phyloP scores from a whole-genome alignment of 225 moss, liverwort and hornwort genomes.

The Lunularia cruciata region DNA sequence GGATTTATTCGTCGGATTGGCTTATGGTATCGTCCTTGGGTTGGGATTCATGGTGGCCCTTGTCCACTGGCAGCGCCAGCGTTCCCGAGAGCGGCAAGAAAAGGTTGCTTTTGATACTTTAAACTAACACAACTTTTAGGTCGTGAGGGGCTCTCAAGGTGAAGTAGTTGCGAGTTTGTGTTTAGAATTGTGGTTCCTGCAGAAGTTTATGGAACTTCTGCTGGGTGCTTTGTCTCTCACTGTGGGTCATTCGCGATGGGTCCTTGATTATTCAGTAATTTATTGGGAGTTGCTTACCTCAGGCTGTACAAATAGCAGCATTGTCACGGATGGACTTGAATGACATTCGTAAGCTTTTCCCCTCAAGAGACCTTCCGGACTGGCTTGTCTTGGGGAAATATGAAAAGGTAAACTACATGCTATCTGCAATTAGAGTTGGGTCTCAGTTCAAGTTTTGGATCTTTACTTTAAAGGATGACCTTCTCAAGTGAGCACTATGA shows the following conservation, averaged over 20 bases:
- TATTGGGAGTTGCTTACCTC: conserved; percentile 11
- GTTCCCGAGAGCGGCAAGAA: conserved; percentile 38
- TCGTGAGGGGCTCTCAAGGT: too few species aligned
- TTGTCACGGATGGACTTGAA: conserved; percentile 38
- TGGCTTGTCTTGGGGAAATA: conserved; percentile 53
- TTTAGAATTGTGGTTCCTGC: too few species aligned
- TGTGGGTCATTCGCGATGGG: too few species aligned
- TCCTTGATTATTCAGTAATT: not conserved
- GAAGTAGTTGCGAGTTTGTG: too few species aligned
- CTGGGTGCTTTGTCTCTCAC: too few species aligned
- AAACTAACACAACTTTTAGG: too few species aligned
- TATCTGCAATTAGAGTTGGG: not conserved
- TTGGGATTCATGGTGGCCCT: conserved; percentile 38
- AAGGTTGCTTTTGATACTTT: conserved; percentile 20
- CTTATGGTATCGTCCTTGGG: conserved; percentile 41
- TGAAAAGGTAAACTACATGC: conserved; percentile 37
- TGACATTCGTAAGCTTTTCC: conserved; percentile 44
- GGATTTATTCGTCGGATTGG: conserved; percentile 29
- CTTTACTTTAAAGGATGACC: too few species aligned
- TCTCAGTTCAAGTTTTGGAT: too few species aligned
- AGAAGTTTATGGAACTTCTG: too few species aligned
- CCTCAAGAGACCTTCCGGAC: conserved; percentile 30
- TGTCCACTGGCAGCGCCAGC: conserved; percentile 32
- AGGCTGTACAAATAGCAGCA: conserved; percentile 35
- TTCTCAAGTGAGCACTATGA: too few species aligned